Base-by-base conservation (phyloP, 2,329 filamentous ascomycete genomes). In the Immersiporthe knoxdaviesiana region DNA sequence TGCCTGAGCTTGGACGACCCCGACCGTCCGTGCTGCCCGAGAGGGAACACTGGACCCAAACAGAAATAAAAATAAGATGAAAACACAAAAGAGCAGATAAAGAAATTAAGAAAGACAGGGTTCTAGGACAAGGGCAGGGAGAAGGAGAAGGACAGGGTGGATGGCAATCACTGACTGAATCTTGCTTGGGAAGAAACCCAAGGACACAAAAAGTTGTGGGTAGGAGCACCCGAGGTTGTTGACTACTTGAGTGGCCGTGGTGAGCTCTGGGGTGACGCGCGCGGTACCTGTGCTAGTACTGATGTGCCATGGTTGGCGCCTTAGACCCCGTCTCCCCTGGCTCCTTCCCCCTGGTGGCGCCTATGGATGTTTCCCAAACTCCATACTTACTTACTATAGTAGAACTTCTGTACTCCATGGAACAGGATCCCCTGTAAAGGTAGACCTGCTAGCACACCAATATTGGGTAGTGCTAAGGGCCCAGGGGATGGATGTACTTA, bases 211-310 rank as follows among this genome's bases (percentile, higher is more conserved):
- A n/a, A n/a, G n/a, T 47, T 2, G 11, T 52, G 62, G 30, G 35
- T 52, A 27, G n/a, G 50, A 52, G 24, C n/a, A 37, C 41, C 30
- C 41, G 24, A 63, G 35, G 56, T 47, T 47, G 44, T n/a, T 10
- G 21, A 8, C 18, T 16, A 4, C 32, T 56, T 37, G 63, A 64
- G 21, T 64, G 63, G 63, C 47, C 63, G 27, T n/a, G 47, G 63
- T 50, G 47, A 39, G 32, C 39, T 35, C 32, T 54, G n/a, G 18
- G 18, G 27, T 52, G 27, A n/a, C 44, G 41, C 41, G 27, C 62
- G 52, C 52, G 52, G 63, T 65, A 54, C 63, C 63, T 65, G 63
- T 50, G 27, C 50, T 52, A 52, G 50, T 14, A 52, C 50, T 12
- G 50, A 47, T 47, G 44, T 47, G 44, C 11, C 44, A 47, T 47